A percentile compares a stretch with the other conserved stretches of the same genome.
Evolutionary conservation across 345 rosid genomes (phyloP).

Genomic region (Arabis alpina): DNA sequence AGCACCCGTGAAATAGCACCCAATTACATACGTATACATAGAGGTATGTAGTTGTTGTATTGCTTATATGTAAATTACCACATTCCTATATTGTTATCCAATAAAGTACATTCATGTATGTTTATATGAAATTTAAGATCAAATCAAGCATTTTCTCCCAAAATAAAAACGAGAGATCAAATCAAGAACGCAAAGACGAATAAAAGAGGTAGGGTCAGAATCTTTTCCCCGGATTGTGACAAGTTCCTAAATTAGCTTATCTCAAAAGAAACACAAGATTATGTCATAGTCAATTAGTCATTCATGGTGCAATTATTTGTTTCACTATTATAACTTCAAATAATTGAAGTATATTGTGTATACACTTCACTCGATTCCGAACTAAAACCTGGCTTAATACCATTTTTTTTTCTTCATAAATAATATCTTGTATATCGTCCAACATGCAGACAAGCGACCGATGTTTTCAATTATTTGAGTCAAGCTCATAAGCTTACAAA

Average conservation of each 20-base stretch:
- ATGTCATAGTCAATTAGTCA: neutral
- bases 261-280: neutral
- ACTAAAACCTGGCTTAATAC: too few relatives aligned
- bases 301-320: neutral
- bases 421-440: too few relatives aligned
- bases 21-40: too few relatives aligned
- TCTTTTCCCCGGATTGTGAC: slow-evolving; percentile 16
- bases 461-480: too few relatives aligned
- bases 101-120: neutral
- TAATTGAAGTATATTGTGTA: neutral
- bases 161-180: neutral
- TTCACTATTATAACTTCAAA: neutral
- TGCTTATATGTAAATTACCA: neutral
- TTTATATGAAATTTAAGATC: neutral
- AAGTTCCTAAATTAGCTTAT: slow-evolving; percentile 26
- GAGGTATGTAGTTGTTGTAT: neutral
- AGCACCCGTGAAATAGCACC: too few relatives aligned
- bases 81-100: neutral
- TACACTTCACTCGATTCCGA: neutral
- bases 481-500: too few relatives aligned
- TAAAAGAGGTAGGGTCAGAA: neutral
- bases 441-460: too few relatives aligned
- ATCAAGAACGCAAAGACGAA: neutral
- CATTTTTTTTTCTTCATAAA: too few relatives aligned
- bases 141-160: neutral